phyloP scores from a whole-genome alignment of 176 grass and related monocot genomes.

The Musa itinerans region DNA sequence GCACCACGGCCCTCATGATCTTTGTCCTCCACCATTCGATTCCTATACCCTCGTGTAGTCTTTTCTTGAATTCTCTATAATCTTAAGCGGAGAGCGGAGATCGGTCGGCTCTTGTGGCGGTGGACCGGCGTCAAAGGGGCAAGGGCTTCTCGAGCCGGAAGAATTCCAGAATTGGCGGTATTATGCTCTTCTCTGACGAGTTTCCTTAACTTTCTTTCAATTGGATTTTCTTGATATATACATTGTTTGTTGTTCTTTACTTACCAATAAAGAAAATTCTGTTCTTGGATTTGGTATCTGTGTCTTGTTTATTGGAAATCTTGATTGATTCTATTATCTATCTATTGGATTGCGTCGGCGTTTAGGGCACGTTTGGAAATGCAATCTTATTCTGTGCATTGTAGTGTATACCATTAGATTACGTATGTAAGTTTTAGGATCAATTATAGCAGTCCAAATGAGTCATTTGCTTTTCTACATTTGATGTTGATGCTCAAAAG shows the following conservation, averaged over 20 bases:
- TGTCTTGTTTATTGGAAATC: background rate
- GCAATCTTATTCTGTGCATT: too few relatives aligned
- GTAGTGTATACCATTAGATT: too few relatives aligned
- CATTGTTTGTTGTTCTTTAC: background rate
- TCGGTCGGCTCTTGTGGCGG: background rate
- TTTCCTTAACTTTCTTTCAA: background rate
- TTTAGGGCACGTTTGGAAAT: too few relatives aligned
- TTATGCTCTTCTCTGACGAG: background rate
- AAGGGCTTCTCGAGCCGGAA: background rate
- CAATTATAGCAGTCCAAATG: too few relatives aligned
- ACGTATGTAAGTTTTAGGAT: background rate
- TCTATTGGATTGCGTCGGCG: too few relatives aligned
- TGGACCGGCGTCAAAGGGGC: background rate
- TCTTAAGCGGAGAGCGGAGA: slow-evolving; percentile 29
- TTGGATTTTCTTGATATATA: too few relatives aligned
- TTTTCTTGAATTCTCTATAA: slow-evolving; percentile 24
- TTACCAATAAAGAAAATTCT: background rate
- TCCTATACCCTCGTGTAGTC: slow-evolving; percentile 73
- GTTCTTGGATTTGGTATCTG: background rate
- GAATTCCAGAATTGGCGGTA: background rate
- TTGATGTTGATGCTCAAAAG: too few relatives aligned
- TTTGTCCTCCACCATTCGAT: slow-evolving; percentile 89
- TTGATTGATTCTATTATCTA: background rate
- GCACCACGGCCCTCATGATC: slow-evolving; percentile 36
- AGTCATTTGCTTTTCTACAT: too few relatives aligned